phyloP scores from a whole-genome alignment of 306 rosid genomes.

The Cucurbita pepo region DNA sequence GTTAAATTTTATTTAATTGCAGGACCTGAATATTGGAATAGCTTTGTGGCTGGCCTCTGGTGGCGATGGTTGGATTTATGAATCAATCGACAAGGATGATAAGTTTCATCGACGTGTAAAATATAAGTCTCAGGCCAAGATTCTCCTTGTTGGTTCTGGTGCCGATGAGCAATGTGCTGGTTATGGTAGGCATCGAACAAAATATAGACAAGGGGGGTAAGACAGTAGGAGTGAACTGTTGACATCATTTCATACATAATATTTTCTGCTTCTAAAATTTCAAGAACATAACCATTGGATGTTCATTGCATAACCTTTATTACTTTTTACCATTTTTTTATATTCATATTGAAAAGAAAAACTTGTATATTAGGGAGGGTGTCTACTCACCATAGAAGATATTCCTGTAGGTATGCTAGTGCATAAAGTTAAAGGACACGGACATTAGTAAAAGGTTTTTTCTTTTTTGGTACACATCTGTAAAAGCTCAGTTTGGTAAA shows the following conservation, averaged over 20 bases:
- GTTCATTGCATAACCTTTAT: neutral
- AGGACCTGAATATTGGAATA: conserved; percentile 89
- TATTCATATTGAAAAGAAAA: neutral
- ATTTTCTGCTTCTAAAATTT: neutral
- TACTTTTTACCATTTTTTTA: neutral
- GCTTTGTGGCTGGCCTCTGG: conserved; percentile 88
- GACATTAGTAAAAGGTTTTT: neutral
- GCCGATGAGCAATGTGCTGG: conserved; percentile 99
- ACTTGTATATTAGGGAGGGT: neutral
- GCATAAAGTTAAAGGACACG: neutral
- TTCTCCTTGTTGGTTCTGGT: conserved; percentile 94
- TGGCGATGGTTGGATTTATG: conserved; percentile 70
- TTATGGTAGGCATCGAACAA: conserved; percentile 90
- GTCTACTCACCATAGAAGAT: neutral
- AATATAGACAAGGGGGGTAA: conserved; percentile 70
- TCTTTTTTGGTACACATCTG: neutral
- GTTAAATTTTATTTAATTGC: conserved; percentile 9
- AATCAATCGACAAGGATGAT: conserved; percentile 21
- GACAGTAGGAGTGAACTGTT: conserved; percentile 18
- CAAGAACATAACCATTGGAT: neutral
- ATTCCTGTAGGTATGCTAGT: neutral
- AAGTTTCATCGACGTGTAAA: conserved; percentile 23
- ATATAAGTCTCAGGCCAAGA: conserved; percentile 74
- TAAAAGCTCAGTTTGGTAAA: neutral
- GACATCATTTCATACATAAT: neutral